Percentiles rank a stretch among this genome's conserved stretches.
Evolutionary conservation across 2,329 filamentous ascomycete genomes (phyloP).

Genomic region (Parastagonospora nodorum): DNA sequence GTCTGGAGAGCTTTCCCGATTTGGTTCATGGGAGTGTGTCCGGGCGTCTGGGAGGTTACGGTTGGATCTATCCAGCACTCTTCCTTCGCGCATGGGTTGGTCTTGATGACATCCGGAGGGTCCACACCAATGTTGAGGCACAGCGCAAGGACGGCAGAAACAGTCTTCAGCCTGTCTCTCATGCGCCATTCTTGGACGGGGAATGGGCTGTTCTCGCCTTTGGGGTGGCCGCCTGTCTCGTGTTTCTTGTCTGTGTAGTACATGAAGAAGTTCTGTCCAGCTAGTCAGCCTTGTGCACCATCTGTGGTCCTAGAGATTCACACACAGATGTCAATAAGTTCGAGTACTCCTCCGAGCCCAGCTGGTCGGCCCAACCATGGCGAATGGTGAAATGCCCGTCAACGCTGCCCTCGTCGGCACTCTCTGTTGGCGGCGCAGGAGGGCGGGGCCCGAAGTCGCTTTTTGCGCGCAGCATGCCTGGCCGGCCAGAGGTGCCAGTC

Average conservation of each 20-base stretch:
- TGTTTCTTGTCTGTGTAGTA: conserved; percentile 99
- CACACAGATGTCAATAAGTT: conserved; percentile 79
- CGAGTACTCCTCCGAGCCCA: conserved; percentile 88
- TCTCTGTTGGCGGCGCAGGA: conserved; percentile 26
- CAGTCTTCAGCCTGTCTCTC: conserved; percentile 93
- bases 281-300: conserved; percentile 9
- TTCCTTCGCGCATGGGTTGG: conserved; percentile 86
- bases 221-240: conserved; percentile 88
- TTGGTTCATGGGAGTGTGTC: conserved; percentile 82
- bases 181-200: conserved; percentile 94
- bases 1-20: conserved; percentile 96
- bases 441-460: conserved; percentile 64
- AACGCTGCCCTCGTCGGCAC: conserved; percentile 49
- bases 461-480: conserved; percentile 58
- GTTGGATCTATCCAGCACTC: conserved; percentile 98
- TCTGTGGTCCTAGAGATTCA: conserved; percentile 22
- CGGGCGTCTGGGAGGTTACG: conserved; percentile 69
- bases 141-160: conserved; percentile 90
- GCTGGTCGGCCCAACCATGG: conserved; percentile 92
- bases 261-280: conserved; percentile 90
- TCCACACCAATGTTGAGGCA: conserved; percentile 98
- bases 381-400: conserved; percentile 66
- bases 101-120: conserved; percentile 95
- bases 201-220: conserved; percentile 57
- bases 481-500: conserved; percentile 53